Evolutionary conservation across 805 yeast species (phyloP), one percentile per base, ranked within the genome.

Genomic region (Groenewaldozyma salmanticensis): DNA sequence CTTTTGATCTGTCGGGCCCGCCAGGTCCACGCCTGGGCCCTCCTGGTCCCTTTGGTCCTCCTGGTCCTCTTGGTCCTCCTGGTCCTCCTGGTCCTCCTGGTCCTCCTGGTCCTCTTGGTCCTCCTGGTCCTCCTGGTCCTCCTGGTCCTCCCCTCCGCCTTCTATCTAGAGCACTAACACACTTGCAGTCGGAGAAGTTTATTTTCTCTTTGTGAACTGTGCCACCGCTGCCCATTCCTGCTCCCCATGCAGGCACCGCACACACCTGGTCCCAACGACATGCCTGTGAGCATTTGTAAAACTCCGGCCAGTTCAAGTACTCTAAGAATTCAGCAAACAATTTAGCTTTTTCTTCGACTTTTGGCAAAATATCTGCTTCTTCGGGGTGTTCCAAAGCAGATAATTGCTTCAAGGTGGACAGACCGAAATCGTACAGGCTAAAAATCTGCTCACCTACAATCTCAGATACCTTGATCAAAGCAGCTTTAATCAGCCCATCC

Each of bases 211-310:
- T 24, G 13, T 24, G 29, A 24, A 24, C 29, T 24, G 29, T 9
- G 29, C 29, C 29, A 24, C 29, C 13, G 13, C 11, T 9, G 15
- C 38, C 37, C 21, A 39, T 16, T 15, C 33, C 22, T 11, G 32
- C 19, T 16, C 39, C 43, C 36, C 34, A 35, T n/a, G 35, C 6
- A 21, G 34, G 31, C 19, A 29, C 21, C 16, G n/a, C 9, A 27
- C 43, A 35, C 7, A 35, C 24, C 16, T 40, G 34, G 15, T 31
- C 32, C 38, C 35, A 29, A 2, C 16, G 37, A 24, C 42, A 39
- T 7, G 17, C n/a, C 7, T 31, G n/a, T 4, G 32, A 22, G 24
- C 43, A 40, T 22, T 22, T 15, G 22, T 35, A 35, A 20, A 19
- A 27, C 13, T 20, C 29, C 15, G 32, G 9, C 43, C 43, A 40